phyloP scores from a whole-genome alignment of 495 filamentous ascomycete genomes.

The Penicillium argentinense region DNA sequence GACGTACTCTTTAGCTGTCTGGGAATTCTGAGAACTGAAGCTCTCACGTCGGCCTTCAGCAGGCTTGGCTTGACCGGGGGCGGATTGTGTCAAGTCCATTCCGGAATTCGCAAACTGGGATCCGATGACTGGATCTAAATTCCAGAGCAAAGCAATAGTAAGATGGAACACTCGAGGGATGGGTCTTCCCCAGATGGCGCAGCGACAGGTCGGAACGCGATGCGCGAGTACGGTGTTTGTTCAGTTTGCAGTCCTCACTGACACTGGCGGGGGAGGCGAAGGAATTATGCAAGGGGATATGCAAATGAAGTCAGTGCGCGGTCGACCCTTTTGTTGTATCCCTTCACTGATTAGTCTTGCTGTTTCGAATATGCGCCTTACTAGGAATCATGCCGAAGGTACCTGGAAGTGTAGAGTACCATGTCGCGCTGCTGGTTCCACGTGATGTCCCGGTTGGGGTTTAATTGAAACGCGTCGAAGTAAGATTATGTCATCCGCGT shows the following conservation, averaged over 20 bases:
- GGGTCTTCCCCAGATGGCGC: not conserved
- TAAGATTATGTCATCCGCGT: no score
- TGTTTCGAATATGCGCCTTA: no score
- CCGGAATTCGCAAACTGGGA: not conserved
- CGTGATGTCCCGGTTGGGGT: constrained; percentile 26
- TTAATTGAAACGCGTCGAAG: constrained; percentile 41
- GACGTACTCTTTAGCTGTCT: constrained; percentile 82
- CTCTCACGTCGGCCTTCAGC: constrained; percentile 45
- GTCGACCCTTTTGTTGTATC: no score
- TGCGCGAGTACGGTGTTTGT: constrained; percentile 10
- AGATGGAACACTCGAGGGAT: not conserved
- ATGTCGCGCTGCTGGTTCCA: no score
- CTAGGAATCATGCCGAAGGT: no score
- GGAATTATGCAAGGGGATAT: no score
- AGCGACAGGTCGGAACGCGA: constrained; percentile 10
- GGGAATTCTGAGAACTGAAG: constrained; percentile 68
- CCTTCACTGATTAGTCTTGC: no score
- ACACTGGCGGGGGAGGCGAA: not conserved
- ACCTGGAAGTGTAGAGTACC: no score
- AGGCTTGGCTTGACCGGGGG: constrained; percentile 1
- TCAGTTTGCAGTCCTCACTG: constrained; percentile 3
- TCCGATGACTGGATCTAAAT: not conserved
- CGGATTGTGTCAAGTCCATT: constrained; percentile 14
- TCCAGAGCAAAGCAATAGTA: not conserved
- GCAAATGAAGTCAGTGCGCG: no score